Base-by-base conservation (phyloP, 2,329 filamentous ascomycete species). In the Colletotrichum godetiae region DNA sequence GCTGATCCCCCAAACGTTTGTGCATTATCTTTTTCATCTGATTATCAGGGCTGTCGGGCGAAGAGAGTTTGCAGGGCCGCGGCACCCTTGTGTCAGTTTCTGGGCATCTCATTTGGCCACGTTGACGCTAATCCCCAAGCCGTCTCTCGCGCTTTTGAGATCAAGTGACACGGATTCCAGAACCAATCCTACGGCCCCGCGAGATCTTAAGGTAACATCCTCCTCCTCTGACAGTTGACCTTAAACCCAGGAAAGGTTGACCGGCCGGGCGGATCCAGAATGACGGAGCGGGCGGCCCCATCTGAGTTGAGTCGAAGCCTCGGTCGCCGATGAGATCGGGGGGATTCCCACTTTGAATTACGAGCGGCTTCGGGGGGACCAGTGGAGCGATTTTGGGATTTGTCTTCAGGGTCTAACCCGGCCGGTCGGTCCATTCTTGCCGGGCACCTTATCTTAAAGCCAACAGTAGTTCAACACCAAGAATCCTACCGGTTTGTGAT, bases 1-100 rank as follows among this genome's bases (percentile, higher is more conserved):
- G 42, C 19, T 49, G 22, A 59, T 58, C 37, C 10, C 57, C 52
- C 37, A 19, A 12, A 42, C 11, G 27, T 31, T 27, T 27, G 7
- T 69, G 66, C 42, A 49, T 59, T 60, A 56, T 60, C 27, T 22
- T 37, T 35, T 70, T 65, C 55, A 70, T 70, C 67, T 70, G 60
- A 52, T 65, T 65, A 57, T 60, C 35, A 8, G 8, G n/a, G 58
- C 33, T 49, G 27, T 49, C n/a, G 15, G 31, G 22, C 37, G 60
- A 65, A 22, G 29, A 57, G 57, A 46, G 35, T 73, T 64, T 52
- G 57, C 22, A 64, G n/a, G 19, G 67, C 53, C 55, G 52, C 35
- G n/a, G 55, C 57, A 60, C 24, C 22, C 66, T 46, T 64, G 65
- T 56, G 42, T 69, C 65, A 64, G 52, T 58, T 62, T 27, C 37